These are phyloP conservation scores for Euphorbia corollata DNA, from an alignment of 441 rosid species.

Conservation along the genomic window DNA sequence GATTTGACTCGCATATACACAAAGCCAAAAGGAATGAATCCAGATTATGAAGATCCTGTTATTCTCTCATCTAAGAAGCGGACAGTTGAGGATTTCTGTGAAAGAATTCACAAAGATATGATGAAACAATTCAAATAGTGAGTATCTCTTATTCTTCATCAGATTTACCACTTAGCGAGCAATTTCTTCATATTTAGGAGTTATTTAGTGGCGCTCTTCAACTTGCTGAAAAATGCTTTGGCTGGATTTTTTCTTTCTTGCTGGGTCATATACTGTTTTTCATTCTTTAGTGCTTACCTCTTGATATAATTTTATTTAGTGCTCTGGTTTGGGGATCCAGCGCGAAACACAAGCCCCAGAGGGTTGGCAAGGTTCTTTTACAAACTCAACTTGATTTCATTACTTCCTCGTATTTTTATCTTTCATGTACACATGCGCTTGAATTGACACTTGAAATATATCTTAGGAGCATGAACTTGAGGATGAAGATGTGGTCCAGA, in stretches of 20 bases:
- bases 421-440: background rate
- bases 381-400: background rate
- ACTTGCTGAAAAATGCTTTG: background rate
- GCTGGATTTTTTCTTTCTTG: background rate
- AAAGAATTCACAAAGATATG: conserved; percentile 90
- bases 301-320: conserved; percentile 40
- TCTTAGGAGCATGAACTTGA: conserved; percentile 93
- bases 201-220: background rate
- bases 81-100: conserved; percentile 86
- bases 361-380: conserved; percentile 88
- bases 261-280: no score
- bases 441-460: background rate
- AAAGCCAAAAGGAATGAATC: conserved; percentile 93
- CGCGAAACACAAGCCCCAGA: conserved; percentile 90
- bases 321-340: conserved; percentile 98
- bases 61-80: conserved; percentile 79
- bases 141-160: conserved; percentile 30
- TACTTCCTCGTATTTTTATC: no score
- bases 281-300: background rate
- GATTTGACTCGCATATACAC: conserved; percentile 82
- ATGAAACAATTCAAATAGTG: conserved; percentile 85
- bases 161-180: background rate
- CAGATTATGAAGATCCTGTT: conserved; percentile 97
- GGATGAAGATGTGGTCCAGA: conserved; percentile 95
- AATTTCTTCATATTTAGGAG: background rate